A percentile compares a stretch with the other conserved stretches of the same genome.
Evolutionary conservation across 371 early-diverging fungal genomes (phyloP).

Genomic region (Apophysomyces variabilis): DNA sequence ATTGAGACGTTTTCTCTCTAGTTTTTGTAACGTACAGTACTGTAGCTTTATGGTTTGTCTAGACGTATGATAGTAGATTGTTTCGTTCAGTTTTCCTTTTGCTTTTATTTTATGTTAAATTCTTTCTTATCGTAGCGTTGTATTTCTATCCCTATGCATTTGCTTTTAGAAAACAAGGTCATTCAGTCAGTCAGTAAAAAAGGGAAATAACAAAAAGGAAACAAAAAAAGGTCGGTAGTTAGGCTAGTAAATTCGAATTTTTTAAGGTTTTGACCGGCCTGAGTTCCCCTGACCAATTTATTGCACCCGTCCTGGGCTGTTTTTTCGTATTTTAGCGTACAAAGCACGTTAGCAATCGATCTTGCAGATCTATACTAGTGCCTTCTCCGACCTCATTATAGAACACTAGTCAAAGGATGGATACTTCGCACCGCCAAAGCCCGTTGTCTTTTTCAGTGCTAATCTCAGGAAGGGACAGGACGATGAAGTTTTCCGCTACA

Average conservation of each 20-base stretch:
- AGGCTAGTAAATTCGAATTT: slow-evolving; percentile 1
- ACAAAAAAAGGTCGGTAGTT: background rate
- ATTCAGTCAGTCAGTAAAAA: background rate
- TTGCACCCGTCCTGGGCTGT: slow-evolving; percentile 6
- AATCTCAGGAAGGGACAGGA: background rate
- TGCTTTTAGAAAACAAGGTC: background rate
- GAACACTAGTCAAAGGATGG: no score
- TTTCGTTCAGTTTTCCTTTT: background rate
- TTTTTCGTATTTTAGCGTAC: background rate
- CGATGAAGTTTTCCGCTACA: background rate
- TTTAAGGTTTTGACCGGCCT: slow-evolving; percentile 6
- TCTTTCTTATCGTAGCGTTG: background rate
- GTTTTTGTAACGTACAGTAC: background rate
- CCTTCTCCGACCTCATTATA: no score
- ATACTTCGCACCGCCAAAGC: no score
- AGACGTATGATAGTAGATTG: background rate
- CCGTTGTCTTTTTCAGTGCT: background rate
- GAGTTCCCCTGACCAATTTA: slow-evolving; percentile 12
- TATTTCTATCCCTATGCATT: background rate
- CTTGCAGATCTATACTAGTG: slow-evolving; percentile 2
- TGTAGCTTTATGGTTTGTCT: background rate
- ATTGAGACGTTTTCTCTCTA: background rate
- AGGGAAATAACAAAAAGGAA: background rate
- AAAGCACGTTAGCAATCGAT: slow-evolving; percentile 7
- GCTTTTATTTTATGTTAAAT: background rate